phyloP scores from a whole-genome alignment of 176 grass and related monocot species.

The Sorghum bicolor region Sorghum_bicolor_NCBIv3 NC_012871.2:65566001-65566500 shows the following conservation, averaged over 20 bases:
- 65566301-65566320: not conserved
- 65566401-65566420: conserved; percentile 30
- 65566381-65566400: conserved; percentile 9
- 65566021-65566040: not conserved
- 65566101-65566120: not conserved
- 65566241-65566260: not conserved
- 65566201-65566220: not conserved
- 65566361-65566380: conserved; percentile 27
- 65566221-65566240: accelerated
- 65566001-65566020: not conserved
- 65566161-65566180: not conserved
- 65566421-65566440: conserved; percentile 19
- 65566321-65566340: conserved; percentile 13
- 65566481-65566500: conserved; percentile 26
- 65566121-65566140: conserved; percentile 16
- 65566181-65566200: not conserved
- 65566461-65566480: not conserved
- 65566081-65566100: conserved; percentile 6
- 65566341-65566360: conserved; percentile 44
- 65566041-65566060: not conserved
- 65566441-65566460: not conserved
- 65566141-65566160: conserved; percentile 10
- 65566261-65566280: conserved; percentile 3
- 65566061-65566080: not conserved
- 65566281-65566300: conserved; percentile 45